A percentile compares a stretch with the other conserved stretches of the same genome.
These are phyloP conservation scores for Penicillium sp. DNA, from an alignment of 2,329 filamentous ascomycete genomes.

Conservation along the genomic window DNA sequence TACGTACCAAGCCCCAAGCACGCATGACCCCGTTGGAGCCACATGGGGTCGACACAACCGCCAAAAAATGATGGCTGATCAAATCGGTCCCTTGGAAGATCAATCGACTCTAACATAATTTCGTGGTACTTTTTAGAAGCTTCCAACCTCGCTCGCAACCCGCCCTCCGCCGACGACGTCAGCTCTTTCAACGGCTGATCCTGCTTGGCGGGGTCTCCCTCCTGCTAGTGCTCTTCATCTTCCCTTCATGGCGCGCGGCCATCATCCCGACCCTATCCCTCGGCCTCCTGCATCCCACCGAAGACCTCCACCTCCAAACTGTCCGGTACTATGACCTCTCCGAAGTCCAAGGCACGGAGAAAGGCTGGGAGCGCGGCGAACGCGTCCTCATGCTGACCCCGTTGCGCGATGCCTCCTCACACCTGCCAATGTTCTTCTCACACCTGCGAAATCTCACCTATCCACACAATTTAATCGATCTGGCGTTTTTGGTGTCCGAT, in stretches of 20 bases:
- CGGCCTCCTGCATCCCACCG: slow-evolving; percentile 66
- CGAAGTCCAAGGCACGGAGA: slow-evolving; percentile 85
- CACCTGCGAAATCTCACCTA: slow-evolving; percentile 96
- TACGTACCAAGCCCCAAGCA: slow-evolving; percentile 49
- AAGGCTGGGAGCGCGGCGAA: slow-evolving; percentile 95
- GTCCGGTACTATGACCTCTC: slow-evolving; percentile 96
- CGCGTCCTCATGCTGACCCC: slow-evolving; percentile 93
- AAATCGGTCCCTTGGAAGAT: not conserved
- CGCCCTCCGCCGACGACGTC: slow-evolving; percentile 71
- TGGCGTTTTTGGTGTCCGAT: slow-evolving; percentile 95
- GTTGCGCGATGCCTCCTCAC: slow-evolving; percentile 85
- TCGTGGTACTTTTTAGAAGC: slow-evolving; percentile 48
- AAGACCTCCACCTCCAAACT: slow-evolving; percentile 82
- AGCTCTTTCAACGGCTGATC: slow-evolving; percentile 69
- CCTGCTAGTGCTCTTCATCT: slow-evolving; percentile 69
- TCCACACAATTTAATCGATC: slow-evolving; percentile 91
- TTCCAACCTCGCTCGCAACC: slow-evolving; percentile 83
- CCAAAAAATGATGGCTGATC: not conserved
- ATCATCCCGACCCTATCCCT: slow-evolving; percentile 66
- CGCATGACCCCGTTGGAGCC: not conserved
- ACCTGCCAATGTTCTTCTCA: slow-evolving; percentile 98
- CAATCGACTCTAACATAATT: not conserved
- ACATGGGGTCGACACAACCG: not conserved
- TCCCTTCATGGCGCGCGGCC: slow-evolving; percentile 70
- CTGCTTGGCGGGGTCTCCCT: slow-evolving; percentile 58